A percentile compares a stretch with the other conserved stretches of the same genome.
Conservation (phyloP, 148 eudicot genomes). For the Rheum nobile region DNA sequence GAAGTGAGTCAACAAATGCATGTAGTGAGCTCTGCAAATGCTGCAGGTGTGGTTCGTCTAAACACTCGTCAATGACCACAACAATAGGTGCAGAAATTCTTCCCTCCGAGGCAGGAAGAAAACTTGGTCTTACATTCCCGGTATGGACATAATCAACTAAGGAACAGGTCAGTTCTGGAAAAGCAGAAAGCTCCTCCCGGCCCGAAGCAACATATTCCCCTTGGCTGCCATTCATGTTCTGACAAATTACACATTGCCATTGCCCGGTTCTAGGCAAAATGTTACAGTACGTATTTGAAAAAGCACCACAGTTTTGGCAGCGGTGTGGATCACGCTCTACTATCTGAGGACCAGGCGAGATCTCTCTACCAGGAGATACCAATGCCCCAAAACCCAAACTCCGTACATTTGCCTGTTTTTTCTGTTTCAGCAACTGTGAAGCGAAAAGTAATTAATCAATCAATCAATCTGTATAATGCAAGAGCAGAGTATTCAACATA, state of each 20-base stretch:
- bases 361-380: constrained; percentile 71
- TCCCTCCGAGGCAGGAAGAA: constrained; percentile 76
- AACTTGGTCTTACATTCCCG: constrained; percentile 59
- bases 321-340: constrained; percentile 56
- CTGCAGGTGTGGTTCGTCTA: constrained; percentile 81
- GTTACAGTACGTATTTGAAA: constrained; percentile 78
- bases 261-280: constrained; percentile 77
- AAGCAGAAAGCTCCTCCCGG: constrained; percentile 66
- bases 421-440: constrained; percentile 65
- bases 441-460: neutral
- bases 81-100: constrained; percentile 85
- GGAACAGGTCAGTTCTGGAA: constrained; percentile 68
- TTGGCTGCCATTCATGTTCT: constrained; percentile 70
- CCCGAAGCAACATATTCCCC: constrained; percentile 77
- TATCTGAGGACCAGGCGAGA: constrained; percentile 69
- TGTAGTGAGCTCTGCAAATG: constrained; percentile 92
- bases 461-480: neutral
- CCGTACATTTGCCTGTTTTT: constrained; percentile 64
- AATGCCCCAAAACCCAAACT: constrained; percentile 86
- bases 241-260: constrained; percentile 89
- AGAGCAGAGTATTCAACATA: neutral
- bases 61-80: constrained; percentile 76
- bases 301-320: constrained; percentile 47
- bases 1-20: constrained; percentile 85
- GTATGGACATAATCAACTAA: constrained; percentile 76